phyloP scores from a whole-genome alignment of 1,139 yeast genomes.

The Scheffersomyces lignicola region DNA sequence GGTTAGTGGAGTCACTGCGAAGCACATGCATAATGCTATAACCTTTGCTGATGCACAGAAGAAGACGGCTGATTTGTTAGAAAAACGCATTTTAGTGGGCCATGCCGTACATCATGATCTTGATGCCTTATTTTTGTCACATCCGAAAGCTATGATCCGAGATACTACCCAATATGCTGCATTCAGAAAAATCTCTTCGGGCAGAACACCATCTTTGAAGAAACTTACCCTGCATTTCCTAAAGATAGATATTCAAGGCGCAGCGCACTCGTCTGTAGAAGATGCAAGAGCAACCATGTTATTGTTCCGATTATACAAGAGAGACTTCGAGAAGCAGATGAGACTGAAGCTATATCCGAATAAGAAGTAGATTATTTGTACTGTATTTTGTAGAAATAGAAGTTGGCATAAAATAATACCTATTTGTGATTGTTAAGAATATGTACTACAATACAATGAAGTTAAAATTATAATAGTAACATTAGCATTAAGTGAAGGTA shows the following conservation, averaged over 20 bases:
- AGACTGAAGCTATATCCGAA: background rate
- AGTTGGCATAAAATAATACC: no score
- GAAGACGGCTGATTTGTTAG: constrained; percentile 49
- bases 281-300: constrained; percentile 90
- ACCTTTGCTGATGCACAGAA: constrained; percentile 66
- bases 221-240: constrained; percentile 60
- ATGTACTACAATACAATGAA: no score
- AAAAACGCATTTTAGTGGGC: constrained; percentile 67
- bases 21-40: constrained; percentile 66
- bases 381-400: no score
- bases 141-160: constrained; percentile 62
- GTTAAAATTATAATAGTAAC: no score
- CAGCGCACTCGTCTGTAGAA: constrained; percentile 83
- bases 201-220: constrained; percentile 73
- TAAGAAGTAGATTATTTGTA: no score
- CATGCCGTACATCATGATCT: constrained; percentile 85
- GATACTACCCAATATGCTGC: constrained; percentile 72
- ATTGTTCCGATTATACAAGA: constrained; percentile 60
- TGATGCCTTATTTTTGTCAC: constrained; percentile 63
- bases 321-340: constrained; percentile 52
- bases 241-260: constrained; percentile 65
- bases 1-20: constrained; percentile 85
- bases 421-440: no score
- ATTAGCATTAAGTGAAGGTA: no score
- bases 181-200: constrained; percentile 59